These are phyloP conservation scores for Thraustochytrium sp. DNA, from an alignment of 352 stramenopile genomes.

Conservation along the genomic window DNA sequence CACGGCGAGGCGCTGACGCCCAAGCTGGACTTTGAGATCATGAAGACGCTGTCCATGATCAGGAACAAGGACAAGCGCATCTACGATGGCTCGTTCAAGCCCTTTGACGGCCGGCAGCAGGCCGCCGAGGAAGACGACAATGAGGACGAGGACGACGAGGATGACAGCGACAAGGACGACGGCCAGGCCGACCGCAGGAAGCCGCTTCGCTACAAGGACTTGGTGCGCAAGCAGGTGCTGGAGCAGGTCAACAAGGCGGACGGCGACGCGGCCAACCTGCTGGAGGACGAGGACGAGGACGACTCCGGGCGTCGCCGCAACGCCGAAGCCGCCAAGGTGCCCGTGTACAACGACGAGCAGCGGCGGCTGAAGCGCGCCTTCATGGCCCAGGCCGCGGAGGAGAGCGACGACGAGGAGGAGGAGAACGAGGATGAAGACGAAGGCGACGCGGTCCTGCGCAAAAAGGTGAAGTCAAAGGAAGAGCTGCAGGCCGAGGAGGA, in stretches of 20 bases:
- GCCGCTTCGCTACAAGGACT: conserved; percentile 54
- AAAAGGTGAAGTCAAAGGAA: conserved; percentile 54
- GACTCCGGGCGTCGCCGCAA: conserved; percentile 21
- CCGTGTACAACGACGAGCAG: not conserved
- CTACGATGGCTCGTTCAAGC: conserved; percentile 71
- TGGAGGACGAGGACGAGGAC: conserved; percentile 59
- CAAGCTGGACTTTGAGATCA: conserved; percentile 46
- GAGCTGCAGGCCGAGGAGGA: conserved; percentile 62
- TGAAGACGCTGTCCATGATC: conserved; percentile 64
- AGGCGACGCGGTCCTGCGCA: conserved; percentile 24
- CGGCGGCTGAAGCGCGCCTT: conserved; percentile 51
- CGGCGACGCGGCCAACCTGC: not conserved
- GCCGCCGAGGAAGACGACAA: conserved; percentile 46
- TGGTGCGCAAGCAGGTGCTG: conserved; percentile 73
- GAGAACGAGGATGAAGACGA: conserved; percentile 64
- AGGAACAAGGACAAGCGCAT: conserved; percentile 74
- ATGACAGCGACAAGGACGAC: not conserved
- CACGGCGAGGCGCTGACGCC: conserved; percentile 36
- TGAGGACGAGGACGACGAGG: not conserved
- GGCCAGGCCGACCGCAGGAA: conserved; percentile 50
- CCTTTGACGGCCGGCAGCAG: conserved; percentile 62
- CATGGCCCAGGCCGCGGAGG: conserved; percentile 49
- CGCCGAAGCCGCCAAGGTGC: conserved; percentile 55
- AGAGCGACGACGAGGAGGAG: conserved; percentile 27
- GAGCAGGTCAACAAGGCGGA: conserved; percentile 47